Evolutionary conservation across 1,284 basidiomycete species (phyloP).

Genomic region (Takashimella tepidaria): DNA sequence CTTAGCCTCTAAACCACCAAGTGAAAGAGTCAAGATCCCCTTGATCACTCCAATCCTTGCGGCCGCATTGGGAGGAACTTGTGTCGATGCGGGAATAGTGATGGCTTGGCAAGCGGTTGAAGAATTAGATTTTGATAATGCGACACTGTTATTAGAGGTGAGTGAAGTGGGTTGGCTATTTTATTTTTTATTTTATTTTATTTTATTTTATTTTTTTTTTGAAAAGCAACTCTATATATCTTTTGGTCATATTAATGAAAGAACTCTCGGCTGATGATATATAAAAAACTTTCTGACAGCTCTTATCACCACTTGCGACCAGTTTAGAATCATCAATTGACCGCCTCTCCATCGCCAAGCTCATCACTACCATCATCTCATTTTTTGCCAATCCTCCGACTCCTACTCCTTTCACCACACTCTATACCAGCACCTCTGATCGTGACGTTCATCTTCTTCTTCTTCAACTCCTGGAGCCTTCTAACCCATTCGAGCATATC

Average conservation of each 20-base stretch:
- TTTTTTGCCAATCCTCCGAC: background rate
- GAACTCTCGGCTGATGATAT: background rate
- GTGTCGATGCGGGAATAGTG: constrained; percentile 24
- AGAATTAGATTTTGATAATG: constrained; percentile 21
- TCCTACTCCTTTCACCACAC: too few relatives aligned
- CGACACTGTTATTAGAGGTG: constrained; percentile 34
- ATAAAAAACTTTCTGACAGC: constrained; percentile 6
- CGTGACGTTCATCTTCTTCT: background rate
- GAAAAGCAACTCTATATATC: too few relatives aligned
- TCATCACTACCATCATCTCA: constrained; percentile 26
- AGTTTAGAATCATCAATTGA: constrained; percentile 19
- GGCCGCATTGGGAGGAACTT: constrained; percentile 9
- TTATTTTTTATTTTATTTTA: too few relatives aligned
- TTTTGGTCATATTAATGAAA: too few relatives aligned
- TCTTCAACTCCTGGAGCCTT: constrained; percentile 31
- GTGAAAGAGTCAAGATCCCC: background rate
- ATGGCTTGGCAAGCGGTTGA: constrained; percentile 20
- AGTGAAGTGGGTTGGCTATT: constrained; percentile 4
- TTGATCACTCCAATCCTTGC: background rate
- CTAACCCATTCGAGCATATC: constrained; percentile 36
- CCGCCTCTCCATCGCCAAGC: constrained; percentile 31
- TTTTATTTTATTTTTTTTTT: too few relatives aligned
- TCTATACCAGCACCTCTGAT: background rate
- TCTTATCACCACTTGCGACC: constrained; percentile 35
- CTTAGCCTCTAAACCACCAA: constrained; percentile 17